Evolutionary conservation across 2,329 filamentous ascomycete genomes (phyloP).

Genomic region (Furcasterigmium furcatum): DNA sequence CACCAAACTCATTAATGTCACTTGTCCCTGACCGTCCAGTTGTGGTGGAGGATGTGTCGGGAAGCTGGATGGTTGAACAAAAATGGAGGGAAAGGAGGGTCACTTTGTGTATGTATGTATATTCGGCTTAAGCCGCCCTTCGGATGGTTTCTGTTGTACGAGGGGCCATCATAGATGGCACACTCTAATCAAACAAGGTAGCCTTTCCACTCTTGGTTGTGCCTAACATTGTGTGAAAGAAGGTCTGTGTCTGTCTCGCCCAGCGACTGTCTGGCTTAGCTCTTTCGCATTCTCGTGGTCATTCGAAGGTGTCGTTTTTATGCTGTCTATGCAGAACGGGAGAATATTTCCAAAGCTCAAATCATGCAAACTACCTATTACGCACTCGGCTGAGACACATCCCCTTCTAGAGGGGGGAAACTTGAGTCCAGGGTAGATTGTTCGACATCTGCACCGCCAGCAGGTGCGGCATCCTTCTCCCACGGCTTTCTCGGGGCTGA

Average conservation of each 20-base stretch:
- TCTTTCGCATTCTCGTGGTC: no score
- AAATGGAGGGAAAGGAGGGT: background rate
- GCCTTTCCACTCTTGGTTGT: background rate
- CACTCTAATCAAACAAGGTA: conserved; percentile 10
- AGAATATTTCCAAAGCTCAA: no score
- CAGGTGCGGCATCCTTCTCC: conserved; percentile 60
- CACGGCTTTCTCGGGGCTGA: conserved; percentile 64
- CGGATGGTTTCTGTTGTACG: background rate
- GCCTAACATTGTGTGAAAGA: no score
- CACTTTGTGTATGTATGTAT: conserved; percentile 2
- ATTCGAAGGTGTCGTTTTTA: background rate
- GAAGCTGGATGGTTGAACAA: background rate
- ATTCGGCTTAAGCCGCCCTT: background rate
- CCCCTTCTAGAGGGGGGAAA: conserved; percentile 25
- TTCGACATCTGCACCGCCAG: no score
- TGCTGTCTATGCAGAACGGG: background rate
- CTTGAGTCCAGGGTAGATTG: conserved; percentile 27
- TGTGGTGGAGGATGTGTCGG: background rate
- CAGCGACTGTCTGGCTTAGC: no score
- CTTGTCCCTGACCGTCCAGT: background rate
- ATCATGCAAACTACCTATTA: no score
- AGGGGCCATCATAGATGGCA: conserved; percentile 11
- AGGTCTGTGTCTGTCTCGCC: no score
- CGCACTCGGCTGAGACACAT: conserved; percentile 3
- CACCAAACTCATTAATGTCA: background rate